phyloP scores from a whole-genome alignment of 352 stramenopile genomes.

The Globisporangium heterothallicum region DNA sequence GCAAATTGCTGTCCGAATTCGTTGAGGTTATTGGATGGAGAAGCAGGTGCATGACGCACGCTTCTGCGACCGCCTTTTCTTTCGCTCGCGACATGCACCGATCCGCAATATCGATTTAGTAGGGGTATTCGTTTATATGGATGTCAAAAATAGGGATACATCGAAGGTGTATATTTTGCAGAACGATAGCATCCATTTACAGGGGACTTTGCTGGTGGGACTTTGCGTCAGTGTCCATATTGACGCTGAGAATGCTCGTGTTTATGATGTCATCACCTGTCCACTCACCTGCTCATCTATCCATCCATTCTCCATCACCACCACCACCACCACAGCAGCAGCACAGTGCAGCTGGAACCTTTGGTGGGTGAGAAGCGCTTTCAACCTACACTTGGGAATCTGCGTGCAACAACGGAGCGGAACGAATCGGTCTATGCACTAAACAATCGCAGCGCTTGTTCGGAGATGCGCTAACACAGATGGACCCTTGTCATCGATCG shows the following conservation, averaged over 20 bases:
- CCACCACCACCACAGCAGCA: too few relatives aligned
- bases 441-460: too few relatives aligned
- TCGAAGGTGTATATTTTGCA: background rate
- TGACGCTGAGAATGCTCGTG: slow-evolving; percentile 8
- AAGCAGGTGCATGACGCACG: slow-evolving; percentile 6
- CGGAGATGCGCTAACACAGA: too few relatives aligned
- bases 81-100: background rate
- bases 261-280: slow-evolving; percentile 1
- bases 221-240: background rate
- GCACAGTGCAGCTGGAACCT: too few relatives aligned
- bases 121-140: background rate
- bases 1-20: background rate
- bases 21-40: slow-evolving; percentile 3
- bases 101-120: background rate
- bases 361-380: too few relatives aligned
- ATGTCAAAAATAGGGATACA: background rate
- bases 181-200: background rate
- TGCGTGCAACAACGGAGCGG: too few relatives aligned
- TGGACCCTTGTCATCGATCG: too few relatives aligned
- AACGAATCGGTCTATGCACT: too few relatives aligned
- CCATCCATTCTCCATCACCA: too few relatives aligned
- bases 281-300: background rate
- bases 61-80: slow-evolving; percentile 3
- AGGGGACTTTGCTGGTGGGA: background rate
- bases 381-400: too few relatives aligned